phyloP scores from a whole-genome alignment of 768 basidiomycete genomes.

The Termitomyces sp. region DNA sequence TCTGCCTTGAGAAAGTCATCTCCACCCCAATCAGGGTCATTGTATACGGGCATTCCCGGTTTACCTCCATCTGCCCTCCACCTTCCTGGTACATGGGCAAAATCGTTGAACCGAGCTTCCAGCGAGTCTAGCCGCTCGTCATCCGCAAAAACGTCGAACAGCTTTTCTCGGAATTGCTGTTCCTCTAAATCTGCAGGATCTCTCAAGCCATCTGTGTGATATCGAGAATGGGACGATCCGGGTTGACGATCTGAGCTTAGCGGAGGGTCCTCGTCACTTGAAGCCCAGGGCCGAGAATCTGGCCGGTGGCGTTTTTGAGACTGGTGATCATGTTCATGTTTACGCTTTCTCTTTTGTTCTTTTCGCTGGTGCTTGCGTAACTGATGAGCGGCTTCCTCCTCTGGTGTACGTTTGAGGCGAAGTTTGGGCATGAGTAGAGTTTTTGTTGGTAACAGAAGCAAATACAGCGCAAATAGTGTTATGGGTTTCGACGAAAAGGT shows the following conservation, averaged over 20 bases:
- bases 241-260: slow-evolving; percentile 14
- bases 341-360: slow-evolving; percentile 30
- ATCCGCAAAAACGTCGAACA: slow-evolving; percentile 70
- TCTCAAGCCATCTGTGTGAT: slow-evolving; percentile 17
- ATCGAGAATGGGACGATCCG: slow-evolving; percentile 20
- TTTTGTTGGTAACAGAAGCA: slow-evolving; percentile 15
- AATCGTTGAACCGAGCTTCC: slow-evolving; percentile 64
- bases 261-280: slow-evolving; percentile 41
- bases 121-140: slow-evolving; percentile 68
- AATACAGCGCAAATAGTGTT: slow-evolving; percentile 14
- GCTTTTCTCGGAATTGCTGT: slow-evolving; percentile 64
- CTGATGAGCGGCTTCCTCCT: slow-evolving; percentile 51
- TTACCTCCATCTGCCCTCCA: slow-evolving; percentile 46
- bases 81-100: slow-evolving; percentile 69
- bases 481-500: slow-evolving; percentile 28
- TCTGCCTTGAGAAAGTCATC: slow-evolving; percentile 43
- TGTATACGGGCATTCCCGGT: slow-evolving; percentile 20
- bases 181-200: slow-evolving; percentile 59
- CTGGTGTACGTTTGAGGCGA: slow-evolving; percentile 61
- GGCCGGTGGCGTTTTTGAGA: slow-evolving; percentile 19
- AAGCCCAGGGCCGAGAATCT: slow-evolving; percentile 41
- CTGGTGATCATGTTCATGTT: slow-evolving; percentile 19
- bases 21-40: slow-evolving; percentile 20
- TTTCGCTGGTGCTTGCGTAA: slow-evolving; percentile 38
- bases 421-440: slow-evolving; percentile 46